Evolutionary conservation across 208 protist genomes (phyloP), one percentile per base, ranked within the genome.

Genomic region (Leishmania tarentolae): DNA sequence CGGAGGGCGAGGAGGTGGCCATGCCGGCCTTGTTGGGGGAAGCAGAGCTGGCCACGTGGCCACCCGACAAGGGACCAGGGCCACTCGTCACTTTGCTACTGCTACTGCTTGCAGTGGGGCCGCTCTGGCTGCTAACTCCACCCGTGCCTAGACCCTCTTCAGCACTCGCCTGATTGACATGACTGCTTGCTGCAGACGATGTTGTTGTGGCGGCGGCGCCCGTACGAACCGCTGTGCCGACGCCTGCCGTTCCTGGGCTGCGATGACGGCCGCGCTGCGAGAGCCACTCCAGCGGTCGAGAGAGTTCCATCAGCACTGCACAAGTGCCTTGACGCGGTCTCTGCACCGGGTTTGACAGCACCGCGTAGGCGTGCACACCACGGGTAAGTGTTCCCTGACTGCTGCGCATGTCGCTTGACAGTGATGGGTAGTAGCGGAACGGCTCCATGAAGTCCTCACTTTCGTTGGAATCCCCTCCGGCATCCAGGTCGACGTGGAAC

Each of bases 241-340:
- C 53, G 19, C 42, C 71, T 35, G 65, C 50, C 47, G 31, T 40
- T 5, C 21, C 76, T 46, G 42, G 65, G 17, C 46, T 31, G 28
- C 82, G 71, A 37, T 75, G 47, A 1, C 77, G 82, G 15, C 73
- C 73, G 42, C 73, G 82, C 28, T 71, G 59, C 52, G 82, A 85
- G 59, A 85, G 61, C 82, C 82, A 85, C 28, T 53, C 52, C 15
- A 85, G 82, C 24, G 82, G 71, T 35, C 82, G 82, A 31, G 82
- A 79, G 11, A 85, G 73, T 77, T 85, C 82, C 42, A 85, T 65
- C 63, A 85, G 44, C 65, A 85, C 82, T 0, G 77, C 77, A 17
- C 82, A 85, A 37, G 82, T 85, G 31, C 78, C 77, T 50, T 85
- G 82, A 15, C 78, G 82, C n/a, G 82, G 82, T 19, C 82, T 70